Conservation (phyloP, 2,329 filamentous ascomycete genomes). For the Fusarium sp. region DNA sequence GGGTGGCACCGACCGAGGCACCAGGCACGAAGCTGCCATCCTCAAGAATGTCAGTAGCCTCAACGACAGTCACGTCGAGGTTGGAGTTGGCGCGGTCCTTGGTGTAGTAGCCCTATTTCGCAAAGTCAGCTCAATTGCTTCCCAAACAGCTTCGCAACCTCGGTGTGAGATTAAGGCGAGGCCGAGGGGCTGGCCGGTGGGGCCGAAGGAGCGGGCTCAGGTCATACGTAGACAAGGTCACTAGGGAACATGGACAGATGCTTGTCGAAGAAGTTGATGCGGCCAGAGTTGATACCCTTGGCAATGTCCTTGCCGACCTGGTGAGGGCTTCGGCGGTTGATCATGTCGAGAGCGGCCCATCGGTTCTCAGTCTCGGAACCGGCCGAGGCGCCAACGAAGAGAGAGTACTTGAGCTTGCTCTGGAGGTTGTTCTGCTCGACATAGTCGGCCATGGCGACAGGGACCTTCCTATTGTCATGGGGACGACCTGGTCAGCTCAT, state of each 20-base stretch:
- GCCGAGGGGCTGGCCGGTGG: conserved; percentile 28
- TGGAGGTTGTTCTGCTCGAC: conserved; percentile 89
- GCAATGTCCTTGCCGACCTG: conserved; percentile 92
- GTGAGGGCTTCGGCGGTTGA: conserved; percentile 84
- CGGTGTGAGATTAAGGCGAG: conserved; percentile 35
- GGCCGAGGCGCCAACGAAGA: conserved; percentile 91
- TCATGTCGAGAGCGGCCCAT: conserved; percentile 93
- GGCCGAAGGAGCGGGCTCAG: conserved; percentile 10
- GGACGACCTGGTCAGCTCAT: conserved; percentile 26
- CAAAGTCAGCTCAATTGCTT: conserved; percentile 27
- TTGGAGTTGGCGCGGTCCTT: conserved; percentile 79
- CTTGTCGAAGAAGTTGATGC: conserved; percentile 94
- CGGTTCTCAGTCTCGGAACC: conserved; percentile 92
- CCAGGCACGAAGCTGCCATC: conserved; percentile 91
- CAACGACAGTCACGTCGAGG: conserved; percentile 86
- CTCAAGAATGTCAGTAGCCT: conserved; percentile 87
- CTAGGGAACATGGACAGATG: conserved; percentile 93
- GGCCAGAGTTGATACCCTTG: conserved; percentile 89
- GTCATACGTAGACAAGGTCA: conserved; percentile 80
- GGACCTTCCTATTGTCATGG: conserved; percentile 74
- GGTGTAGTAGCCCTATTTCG: conserved; percentile 79
- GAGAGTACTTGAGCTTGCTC: conserved; percentile 85
- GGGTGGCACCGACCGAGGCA: conserved; percentile 85
- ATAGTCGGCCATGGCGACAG: conserved; percentile 85
- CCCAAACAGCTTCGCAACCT: conserved; percentile 22